A percentile compares a stretch with the other conserved stretches of the same genome.
Conservation (phyloP, 768 basidiomycete species). For the Naganishia vaughanmartiniae region DNA sequence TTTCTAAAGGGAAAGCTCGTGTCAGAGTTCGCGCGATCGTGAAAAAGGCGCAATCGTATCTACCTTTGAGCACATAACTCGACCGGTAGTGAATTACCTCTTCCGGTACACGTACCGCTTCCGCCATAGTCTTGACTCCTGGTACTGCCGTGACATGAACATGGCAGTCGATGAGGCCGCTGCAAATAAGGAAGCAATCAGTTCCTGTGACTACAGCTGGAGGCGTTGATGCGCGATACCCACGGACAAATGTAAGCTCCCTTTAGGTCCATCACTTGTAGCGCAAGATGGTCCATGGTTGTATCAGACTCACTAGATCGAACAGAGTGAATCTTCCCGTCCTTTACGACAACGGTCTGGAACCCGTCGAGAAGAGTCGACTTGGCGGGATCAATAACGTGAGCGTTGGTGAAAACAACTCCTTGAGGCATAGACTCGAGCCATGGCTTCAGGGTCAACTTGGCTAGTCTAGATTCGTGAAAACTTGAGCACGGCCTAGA, state of each 20-base stretch:
- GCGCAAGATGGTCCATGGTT: slow-evolving; percentile 8
- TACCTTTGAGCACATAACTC: slow-evolving; percentile 53
- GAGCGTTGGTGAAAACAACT: slow-evolving; percentile 51
- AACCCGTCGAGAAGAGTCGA: slow-evolving; percentile 42
- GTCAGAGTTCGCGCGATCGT: neutral
- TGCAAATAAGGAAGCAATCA: neutral
- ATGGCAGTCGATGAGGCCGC: slow-evolving; percentile 57
- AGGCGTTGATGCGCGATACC: neutral
- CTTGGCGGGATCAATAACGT: slow-evolving; percentile 50
- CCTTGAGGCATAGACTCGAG: slow-evolving; percentile 37
- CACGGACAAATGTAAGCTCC: slow-evolving; percentile 54
- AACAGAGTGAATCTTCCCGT: slow-evolving; percentile 48
- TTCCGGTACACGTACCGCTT: slow-evolving; percentile 48
- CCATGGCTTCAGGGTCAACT: slow-evolving; percentile 58
- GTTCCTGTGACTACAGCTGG: neutral
- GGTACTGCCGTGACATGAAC: slow-evolving; percentile 56
- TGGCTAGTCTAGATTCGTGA: slow-evolving; percentile 30
- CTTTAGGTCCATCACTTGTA: slow-evolving; percentile 47
- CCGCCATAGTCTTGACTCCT: slow-evolving; percentile 53
- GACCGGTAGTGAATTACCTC: slow-evolving; percentile 53
- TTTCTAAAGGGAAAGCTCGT: slow-evolving; percentile 48
- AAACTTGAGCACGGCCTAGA: neutral
- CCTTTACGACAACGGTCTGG: slow-evolving; percentile 44
- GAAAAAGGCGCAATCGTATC: neutral
- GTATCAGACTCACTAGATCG: slow-evolving; percentile 21